Percentiles rank a stretch among this genome's conserved stretches.
Conservation (phyloP, 306 rosid genomes). For the Quercus suber region DNA sequence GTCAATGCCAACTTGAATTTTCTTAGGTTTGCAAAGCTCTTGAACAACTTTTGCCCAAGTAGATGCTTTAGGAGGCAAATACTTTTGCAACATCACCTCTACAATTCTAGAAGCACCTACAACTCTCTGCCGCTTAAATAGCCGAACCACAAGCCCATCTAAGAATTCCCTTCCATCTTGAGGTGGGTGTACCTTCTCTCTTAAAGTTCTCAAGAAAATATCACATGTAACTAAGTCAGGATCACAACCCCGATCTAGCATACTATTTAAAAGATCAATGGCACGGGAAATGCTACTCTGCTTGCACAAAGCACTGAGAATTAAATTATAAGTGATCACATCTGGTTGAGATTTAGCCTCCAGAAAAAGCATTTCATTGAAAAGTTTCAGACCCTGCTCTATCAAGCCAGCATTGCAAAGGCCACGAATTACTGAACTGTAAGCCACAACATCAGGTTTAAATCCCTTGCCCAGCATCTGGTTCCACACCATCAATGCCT, state of each 20-base stretch:
- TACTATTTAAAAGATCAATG: conserved; percentile 62
- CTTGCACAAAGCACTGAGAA: conserved; percentile 64
- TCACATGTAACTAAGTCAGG: conserved; percentile 75
- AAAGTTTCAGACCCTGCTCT: conserved; percentile 81
- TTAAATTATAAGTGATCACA: conserved; percentile 77
- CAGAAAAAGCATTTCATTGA: conserved; percentile 77
- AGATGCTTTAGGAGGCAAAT: conserved; percentile 63
- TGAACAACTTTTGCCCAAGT: conserved; percentile 73
- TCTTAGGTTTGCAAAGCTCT: conserved; percentile 60
- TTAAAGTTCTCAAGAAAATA: conserved; percentile 65
- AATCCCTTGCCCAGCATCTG: conserved; percentile 74
- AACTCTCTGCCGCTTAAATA: conserved; percentile 56
- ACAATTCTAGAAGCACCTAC: conserved; percentile 59
- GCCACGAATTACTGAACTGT: conserved; percentile 91
- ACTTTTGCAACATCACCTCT: conserved; percentile 66
- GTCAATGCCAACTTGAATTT: conserved; percentile 41
- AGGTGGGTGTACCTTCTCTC: conserved; percentile 63
- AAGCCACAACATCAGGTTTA: conserved; percentile 85
- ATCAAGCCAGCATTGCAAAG: conserved; percentile 66
- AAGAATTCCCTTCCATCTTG: conserved; percentile 85
- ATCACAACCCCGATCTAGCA: conserved; percentile 79
- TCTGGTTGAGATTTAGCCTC: conserved; percentile 65
- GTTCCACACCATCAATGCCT: conserved; percentile 85
- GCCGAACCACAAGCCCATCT: conserved; percentile 76
- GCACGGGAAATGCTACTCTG: conserved; percentile 60